phyloP scores from a whole-genome alignment of 371 early-diverging fungal species.

The Batrachochytrium dendrobatidis region DNA sequence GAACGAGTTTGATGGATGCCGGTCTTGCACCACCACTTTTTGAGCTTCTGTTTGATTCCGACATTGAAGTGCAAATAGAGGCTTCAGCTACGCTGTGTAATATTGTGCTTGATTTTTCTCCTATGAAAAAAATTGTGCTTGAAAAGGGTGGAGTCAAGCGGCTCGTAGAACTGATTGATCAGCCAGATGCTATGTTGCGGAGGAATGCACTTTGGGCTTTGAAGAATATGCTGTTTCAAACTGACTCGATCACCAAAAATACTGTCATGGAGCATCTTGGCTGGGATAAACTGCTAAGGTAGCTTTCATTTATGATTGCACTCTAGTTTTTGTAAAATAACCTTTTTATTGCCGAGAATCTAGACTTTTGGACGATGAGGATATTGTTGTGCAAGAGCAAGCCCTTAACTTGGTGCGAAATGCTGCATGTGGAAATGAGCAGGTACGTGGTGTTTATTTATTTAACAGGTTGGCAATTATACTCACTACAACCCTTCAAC shows the following conservation, averaged over 20 bases:
- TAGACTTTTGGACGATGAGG: constrained; percentile 57
- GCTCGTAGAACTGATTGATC: constrained; percentile 59
- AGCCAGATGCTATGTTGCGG: constrained; percentile 32
- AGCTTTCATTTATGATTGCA: constrained; percentile 5
- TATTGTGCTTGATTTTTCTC: constrained; percentile 78
- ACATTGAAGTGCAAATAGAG: constrained; percentile 57
- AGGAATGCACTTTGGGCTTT: constrained; percentile 80
- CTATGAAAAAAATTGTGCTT: constrained; percentile 76
- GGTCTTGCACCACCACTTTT: constrained; percentile 66
- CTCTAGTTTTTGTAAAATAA: neutral
- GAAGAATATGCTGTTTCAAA: constrained; percentile 71
- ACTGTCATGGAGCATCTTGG: constrained; percentile 63
- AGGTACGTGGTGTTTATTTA: neutral
- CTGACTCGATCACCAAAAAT: constrained; percentile 59
- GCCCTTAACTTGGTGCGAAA: constrained; percentile 73
- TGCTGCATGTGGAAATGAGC: constrained; percentile 60
- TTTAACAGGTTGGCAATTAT: neutral
- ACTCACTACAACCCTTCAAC: neutral
- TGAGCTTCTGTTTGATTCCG: constrained; percentile 61
- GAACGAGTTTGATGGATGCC: constrained; percentile 77
- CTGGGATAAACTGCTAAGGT: constrained; percentile 48
- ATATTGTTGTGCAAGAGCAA: constrained; percentile 65
- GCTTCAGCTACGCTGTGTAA: constrained; percentile 82
- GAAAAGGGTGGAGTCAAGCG: constrained; percentile 69
- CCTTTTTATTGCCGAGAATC: neutral